Percentiles rank a stretch among this genome's conserved stretches.
phyloP scores from a whole-genome alignment of 352 stramenopile genomes.

The Pythium phragmiticola region DNA sequence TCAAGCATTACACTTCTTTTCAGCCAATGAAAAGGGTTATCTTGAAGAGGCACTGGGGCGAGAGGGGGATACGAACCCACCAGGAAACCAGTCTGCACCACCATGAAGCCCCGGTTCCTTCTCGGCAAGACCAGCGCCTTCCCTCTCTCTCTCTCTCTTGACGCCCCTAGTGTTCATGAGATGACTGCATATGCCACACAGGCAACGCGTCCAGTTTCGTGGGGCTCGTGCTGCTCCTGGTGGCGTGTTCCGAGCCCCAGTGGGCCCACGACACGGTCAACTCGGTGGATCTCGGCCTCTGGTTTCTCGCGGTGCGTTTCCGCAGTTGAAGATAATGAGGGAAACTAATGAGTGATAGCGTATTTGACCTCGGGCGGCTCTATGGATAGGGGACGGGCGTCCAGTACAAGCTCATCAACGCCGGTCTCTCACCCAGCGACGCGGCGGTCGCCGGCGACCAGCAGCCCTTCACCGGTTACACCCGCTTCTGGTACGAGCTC shows the following conservation, averaged over 20 bases:
- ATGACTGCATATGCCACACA: constrained; percentile 14
- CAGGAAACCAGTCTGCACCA: background rate
- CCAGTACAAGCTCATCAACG: constrained; percentile 83
- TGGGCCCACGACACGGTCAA: constrained; percentile 70
- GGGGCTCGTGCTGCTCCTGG: constrained; percentile 49
- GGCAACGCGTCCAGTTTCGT: constrained; percentile 50
- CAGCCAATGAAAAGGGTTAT: constrained; percentile 10
- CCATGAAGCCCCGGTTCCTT: constrained; percentile 25
- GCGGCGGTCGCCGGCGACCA: constrained; percentile 10
- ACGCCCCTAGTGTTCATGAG: background rate
- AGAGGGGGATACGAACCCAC: background rate
- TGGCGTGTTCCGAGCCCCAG: constrained; percentile 40
- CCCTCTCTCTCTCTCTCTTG: no score
- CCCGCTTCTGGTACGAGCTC: constrained; percentile 21
- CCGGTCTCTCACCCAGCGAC: constrained; percentile 36
- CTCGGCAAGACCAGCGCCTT: constrained; percentile 9
- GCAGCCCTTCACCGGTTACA: constrained; percentile 27
- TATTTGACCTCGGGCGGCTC: background rate
- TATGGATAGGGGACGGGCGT: constrained; percentile 54
- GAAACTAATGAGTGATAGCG: background rate
- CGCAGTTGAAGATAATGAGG: background rate
- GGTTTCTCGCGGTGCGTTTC: constrained; percentile 48
- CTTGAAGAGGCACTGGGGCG: constrained; percentile 1
- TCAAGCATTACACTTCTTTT: background rate
- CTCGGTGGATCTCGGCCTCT: constrained; percentile 74